These are phyloP conservation scores for Artemisia tridentata DNA, from an alignment of 129 eudicot genomes.

Conservation along the genomic window DNA sequence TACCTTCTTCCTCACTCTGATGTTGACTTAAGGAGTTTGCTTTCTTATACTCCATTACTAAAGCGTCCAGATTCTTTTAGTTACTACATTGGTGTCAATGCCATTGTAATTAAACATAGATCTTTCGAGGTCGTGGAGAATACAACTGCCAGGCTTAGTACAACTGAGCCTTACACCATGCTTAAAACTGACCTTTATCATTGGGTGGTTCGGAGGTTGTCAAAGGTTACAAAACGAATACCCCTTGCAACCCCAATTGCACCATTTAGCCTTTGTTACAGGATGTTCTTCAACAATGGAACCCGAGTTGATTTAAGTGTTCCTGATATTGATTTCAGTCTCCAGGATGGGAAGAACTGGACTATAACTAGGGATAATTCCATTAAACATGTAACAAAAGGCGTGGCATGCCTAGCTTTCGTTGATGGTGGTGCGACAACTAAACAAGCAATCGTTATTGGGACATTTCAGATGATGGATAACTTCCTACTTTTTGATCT, in stretches of 20 bases:
- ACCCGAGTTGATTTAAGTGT: slow-evolving; percentile 16
- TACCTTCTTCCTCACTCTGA: slow-evolving; percentile 18
- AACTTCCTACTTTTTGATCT: slow-evolving; percentile 27
- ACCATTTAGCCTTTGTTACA: slow-evolving; percentile 22
- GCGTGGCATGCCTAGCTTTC: slow-evolving; percentile 31
- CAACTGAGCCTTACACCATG: slow-evolving; percentile 27
- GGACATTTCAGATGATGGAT: slow-evolving; percentile 30
- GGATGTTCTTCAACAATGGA: slow-evolving; percentile 6
- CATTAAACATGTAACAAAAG: slow-evolving; percentile 19
- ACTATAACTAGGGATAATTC: slow-evolving; percentile 32
- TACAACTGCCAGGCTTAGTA: slow-evolving; percentile 22
- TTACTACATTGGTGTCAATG: slow-evolving; percentile 8
- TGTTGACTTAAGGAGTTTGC: slow-evolving; percentile 12
- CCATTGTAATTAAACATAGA: background rate
- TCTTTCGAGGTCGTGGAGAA: background rate
- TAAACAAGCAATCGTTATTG: slow-evolving; percentile 27
- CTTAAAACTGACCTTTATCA: slow-evolving; percentile 14
- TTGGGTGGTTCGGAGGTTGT: slow-evolving; percentile 1
- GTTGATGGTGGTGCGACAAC: slow-evolving; percentile 27
- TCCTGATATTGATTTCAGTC: slow-evolving; percentile 18
- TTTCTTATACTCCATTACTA: slow-evolving; percentile 19
- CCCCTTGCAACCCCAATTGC: slow-evolving; percentile 12
- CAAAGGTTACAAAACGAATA: background rate
- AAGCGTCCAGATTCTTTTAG: slow-evolving; percentile 16
- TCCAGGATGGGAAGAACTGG: slow-evolving; percentile 28